A percentile compares a stretch with the other conserved stretches of the same genome.
Evolutionary conservation across 1,139 yeast species (phyloP).

Genomic region (Yamadazyma dushanensis): DNA sequence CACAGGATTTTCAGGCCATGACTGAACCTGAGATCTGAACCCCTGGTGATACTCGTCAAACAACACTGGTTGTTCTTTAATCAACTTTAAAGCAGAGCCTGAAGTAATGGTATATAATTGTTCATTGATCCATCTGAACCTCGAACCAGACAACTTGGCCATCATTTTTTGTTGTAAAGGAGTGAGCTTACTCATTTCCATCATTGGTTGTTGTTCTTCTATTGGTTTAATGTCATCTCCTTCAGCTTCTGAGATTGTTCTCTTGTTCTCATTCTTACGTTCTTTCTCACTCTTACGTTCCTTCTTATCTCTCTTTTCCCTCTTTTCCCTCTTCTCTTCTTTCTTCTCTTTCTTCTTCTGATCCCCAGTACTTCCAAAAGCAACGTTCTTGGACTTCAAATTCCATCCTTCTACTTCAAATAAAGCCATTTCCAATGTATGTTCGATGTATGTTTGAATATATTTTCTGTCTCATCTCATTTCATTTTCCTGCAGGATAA

Average conservation of each 20-base stretch:
- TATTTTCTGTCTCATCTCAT: conserved; percentile 11
- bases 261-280: conserved; percentile 10
- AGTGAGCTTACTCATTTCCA: conserved; percentile 54
- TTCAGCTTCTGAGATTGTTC: conserved; percentile 4
- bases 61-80: conserved; percentile 78
- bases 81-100: conserved; percentile 68
- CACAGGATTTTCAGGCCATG: conserved; percentile 99
- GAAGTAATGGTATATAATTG: conserved; percentile 86
- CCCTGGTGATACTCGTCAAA: conserved; percentile 96
- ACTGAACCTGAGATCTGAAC: conserved; percentile 87
- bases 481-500: neutral
- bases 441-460: neutral
- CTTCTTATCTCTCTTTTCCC: conserved; percentile 13
- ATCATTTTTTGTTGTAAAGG: conserved; percentile 95
- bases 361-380: conserved; percentile 38
- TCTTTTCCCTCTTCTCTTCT: conserved; percentile 7
- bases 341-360: conserved; percentile 28
- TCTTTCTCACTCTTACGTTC: conserved; percentile 8
- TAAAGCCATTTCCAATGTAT: conserved; percentile 52
- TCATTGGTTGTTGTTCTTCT: conserved; percentile 17
- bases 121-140: conserved; percentile 98
- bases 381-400: conserved; percentile 55
- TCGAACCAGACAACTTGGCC: conserved; percentile 89
- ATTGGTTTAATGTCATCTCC: conserved; percentile 10
- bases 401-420: conserved; percentile 87